A percentile compares a stretch with the other conserved stretches of the same genome.
These are phyloP conservation scores for Phyllosticta citriasiana DNA, from an alignment of 2,329 filamentous ascomycete species.

Conservation along the genomic window DNA sequence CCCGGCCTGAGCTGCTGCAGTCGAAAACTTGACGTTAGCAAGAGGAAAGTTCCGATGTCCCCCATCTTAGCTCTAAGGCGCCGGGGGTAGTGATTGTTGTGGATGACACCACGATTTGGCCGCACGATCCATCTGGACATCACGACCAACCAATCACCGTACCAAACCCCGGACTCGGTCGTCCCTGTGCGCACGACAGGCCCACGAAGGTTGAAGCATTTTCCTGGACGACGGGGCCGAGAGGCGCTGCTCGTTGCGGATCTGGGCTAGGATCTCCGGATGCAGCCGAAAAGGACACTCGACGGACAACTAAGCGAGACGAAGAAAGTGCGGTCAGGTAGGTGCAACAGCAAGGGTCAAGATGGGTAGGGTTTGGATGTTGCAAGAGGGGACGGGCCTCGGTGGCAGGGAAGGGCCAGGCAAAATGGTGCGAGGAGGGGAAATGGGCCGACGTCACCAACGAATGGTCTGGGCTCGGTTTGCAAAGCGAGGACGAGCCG, in stretches of 20 bases:
- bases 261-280: conserved; percentile 33
- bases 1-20: neutral
- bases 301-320: neutral
- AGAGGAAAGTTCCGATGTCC: neutral
- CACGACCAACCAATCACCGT: neutral
- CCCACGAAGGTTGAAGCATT: neutral
- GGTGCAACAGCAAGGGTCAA: neutral
- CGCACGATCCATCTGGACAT: neutral
- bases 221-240: neutral
- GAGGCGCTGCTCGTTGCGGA: conserved; percentile 31
- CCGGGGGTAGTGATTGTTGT: neutral
- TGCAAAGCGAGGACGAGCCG: neutral
- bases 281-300: conserved; percentile 23
- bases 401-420: neutral
- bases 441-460: neutral
- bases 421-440: neutral
- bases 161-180: neutral
- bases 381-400: neutral
- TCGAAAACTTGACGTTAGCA: neutral
- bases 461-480: neutral
- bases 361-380: neutral
- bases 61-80: neutral
- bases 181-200: neutral
- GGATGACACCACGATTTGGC: neutral
- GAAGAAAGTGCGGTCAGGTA: neutral